Base-by-base conservation (phyloP, 140 eudicot species). In the Bidens hawaiensis region DNA sequence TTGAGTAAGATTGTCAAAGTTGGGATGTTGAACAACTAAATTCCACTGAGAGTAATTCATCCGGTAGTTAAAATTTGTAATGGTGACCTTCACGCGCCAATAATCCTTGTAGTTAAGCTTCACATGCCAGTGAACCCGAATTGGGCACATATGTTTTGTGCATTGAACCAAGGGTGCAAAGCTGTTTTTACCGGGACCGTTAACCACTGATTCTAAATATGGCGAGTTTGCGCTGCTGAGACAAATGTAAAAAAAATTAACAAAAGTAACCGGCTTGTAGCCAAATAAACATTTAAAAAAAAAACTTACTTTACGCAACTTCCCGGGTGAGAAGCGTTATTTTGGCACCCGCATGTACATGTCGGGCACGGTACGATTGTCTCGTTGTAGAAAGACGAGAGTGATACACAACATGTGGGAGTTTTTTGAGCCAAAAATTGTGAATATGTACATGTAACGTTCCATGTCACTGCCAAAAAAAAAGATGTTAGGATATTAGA, bases 31-130 rank as follows among this genome's bases (percentile, higher is more conserved):
- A 9, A 81, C 81, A 5, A 93, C 95, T 69, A 93, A 64, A 49
- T 88, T 93, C 95, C 99, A 93, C 69, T 79, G 79, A 0, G 95
- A 64, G 47, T 93, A 93, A 74, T 93, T 93, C 99, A 93, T 88
- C 75, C 87, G 18, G 79, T 81, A 85, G 71, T 88, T 88, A 64
- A 93, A 88, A 59, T 93, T 93, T 8, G 96, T 93, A n/a, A 93
- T 81, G 0, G 97, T 76, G 75, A 93, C 87, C 79, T 88, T 93
- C 18, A 81, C 96, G 4, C 96, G 75, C 99, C 99, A 93, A 67
- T 93, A 83, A 0, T 79, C 95, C 84, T 88, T 85, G 88, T 85
- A 88, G 62, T 88, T 93, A 34, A 74, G 87, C 73, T 88, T 88
- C 43, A 88, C 85, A 15, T 93, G 99, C 96, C 99, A 93, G 66